phyloP scores from a whole-genome alignment of 164 flowering plant species.

The Tinospora cordifolia region DNA sequence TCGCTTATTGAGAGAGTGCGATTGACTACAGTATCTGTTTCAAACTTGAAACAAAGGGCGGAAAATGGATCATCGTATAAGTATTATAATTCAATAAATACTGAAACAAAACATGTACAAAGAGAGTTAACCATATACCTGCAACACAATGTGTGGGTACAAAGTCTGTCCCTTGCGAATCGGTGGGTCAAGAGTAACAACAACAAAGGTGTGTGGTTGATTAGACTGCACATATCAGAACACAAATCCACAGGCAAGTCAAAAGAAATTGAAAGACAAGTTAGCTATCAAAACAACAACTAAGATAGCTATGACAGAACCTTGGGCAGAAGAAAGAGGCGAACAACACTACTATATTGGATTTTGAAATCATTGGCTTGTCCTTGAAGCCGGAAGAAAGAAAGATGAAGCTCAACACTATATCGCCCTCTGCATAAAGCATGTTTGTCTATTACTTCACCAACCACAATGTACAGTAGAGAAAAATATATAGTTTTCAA shows the following conservation, averaged over 20 bases:
- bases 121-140: constrained; percentile 42
- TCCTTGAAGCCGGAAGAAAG: constrained; percentile 87
- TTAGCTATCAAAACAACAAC: neutral
- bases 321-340: constrained; percentile 91
- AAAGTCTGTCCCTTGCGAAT: constrained; percentile 96
- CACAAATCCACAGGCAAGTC: neutral
- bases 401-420: constrained; percentile 84
- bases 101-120: neutral
- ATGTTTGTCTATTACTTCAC: constrained; percentile 5
- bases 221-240: constrained; percentile 57
- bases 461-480: neutral
- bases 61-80: neutral
- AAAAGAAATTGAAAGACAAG: neutral
- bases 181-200: constrained; percentile 93
- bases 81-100: neutral
- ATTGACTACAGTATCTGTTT: constrained; percentile 73
- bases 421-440: constrained; percentile 73
- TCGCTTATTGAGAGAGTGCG: constrained; percentile 54
- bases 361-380: constrained; percentile 98
- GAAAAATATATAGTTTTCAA: neutral
- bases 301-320: constrained; percentile 24
- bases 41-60: constrained; percentile 51
- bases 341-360: constrained; percentile 95
- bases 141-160: constrained; percentile 96
- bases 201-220: constrained; percentile 92